A percentile compares a stretch with the other conserved stretches of the same genome.
These are phyloP conservation scores for Geosmithia flava DNA, from an alignment of 2,329 filamentous ascomycete species.

Conservation along the genomic window DNA sequence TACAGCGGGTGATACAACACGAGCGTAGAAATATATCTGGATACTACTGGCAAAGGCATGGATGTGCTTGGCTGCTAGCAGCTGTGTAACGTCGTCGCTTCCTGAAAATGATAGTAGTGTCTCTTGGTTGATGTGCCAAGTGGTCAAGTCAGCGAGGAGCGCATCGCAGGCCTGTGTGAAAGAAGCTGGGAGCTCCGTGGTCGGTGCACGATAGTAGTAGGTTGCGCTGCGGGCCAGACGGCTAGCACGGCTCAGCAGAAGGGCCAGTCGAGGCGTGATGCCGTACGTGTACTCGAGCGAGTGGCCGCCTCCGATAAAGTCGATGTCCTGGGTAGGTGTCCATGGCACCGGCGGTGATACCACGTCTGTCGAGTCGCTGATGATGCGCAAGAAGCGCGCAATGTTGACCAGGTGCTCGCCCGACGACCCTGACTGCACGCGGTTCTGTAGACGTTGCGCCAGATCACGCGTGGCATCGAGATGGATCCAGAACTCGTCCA, in stretches of 20 bases:
- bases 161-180: no score
- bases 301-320: conserved; percentile 2
- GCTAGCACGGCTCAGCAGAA: conserved; percentile 2
- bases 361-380: conserved; percentile 1
- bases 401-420: conserved; percentile 5
- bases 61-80: conserved; percentile 3
- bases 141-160: no score
- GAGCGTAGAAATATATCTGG: conserved; percentile 3
- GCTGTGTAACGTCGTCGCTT: neutral
- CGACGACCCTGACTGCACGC: conserved; percentile 1
- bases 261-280: conserved; percentile 1
- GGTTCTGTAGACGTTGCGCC: neutral
- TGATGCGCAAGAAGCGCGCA: conserved; percentile 1
- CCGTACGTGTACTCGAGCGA: conserved; percentile 4
- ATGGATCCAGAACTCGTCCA: conserved; percentile 6
- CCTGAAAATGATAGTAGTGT: no score
- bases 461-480: conserved; percentile 2
- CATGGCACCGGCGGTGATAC: no score
- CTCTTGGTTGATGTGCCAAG: no score
- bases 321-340: no score
- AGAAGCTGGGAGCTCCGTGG: no score
- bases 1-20: neutral
- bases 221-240: conserved; percentile 1
- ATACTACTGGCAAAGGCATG: conserved; percentile 4
- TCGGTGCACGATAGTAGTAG: conserved; percentile 2